Evolutionary conservation across 805 yeast species (phyloP), one percentile per base, ranked within the genome.

Genomic region (Ogataea thermomethanolica): DNA sequence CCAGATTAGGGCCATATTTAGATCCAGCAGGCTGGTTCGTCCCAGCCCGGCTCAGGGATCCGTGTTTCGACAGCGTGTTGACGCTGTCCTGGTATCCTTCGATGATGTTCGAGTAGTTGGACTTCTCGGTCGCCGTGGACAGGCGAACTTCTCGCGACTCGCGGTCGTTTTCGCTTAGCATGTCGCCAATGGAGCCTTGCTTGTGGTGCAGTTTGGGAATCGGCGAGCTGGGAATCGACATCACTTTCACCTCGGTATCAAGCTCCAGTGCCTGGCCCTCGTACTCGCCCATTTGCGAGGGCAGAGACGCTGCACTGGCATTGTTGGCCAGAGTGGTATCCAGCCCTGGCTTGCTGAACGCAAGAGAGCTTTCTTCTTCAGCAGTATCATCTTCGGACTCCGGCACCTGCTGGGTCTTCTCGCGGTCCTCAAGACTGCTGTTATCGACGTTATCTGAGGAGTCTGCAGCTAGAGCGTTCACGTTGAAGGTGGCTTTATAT

Each of bases 401-500:
- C 24, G n/a, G 27, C 5, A 22, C 26, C 13, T 39, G 34, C 13
- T 12, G 25, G 12, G 12, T 30, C 4, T 25, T 15, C 2, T 24
- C 33, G 10, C 37, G 35, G 10, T 36, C 22, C 27, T 17, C 38
- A 9, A 44, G 24, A 9, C 33, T 25, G 25, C 17, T n/a, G n/a
- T 10, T 6, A 29, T 25, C 35, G n/a, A 25, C 32, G 20, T 37
- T 35, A 1, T 39, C 46, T 13, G 34, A 7, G 14, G 43, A 45
- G 13, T 44, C 47, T 12, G 48, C 26, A 10, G 55, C 48, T 27
- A 60, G 37, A 1, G 55, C 61, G 38, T 55, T 56, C 27, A 60
- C 62, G 37, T 60, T 51, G 23, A 54, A 33, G 1, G 62, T 58
- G 7, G 55, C 64, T 29, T 52, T 45, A 29, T 48, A 50, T 20